Evolutionary conservation across 176 grass and related monocot genomes (phyloP).

Genomic region (Themeda triandra): DNA sequence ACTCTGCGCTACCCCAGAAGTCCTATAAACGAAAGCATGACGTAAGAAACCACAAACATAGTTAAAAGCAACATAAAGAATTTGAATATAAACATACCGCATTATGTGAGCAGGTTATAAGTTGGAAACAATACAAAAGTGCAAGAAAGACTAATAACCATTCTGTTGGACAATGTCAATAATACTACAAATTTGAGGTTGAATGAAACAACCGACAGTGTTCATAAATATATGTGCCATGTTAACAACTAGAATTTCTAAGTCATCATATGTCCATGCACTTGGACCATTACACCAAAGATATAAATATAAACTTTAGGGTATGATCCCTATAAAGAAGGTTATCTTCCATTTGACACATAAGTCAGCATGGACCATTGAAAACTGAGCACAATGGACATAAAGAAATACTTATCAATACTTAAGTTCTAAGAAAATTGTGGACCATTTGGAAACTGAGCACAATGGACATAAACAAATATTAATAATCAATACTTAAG

Average conservation of each 20-base stretch:
- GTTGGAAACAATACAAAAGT: not conserved
- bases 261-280: not conserved
- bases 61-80: not conserved
- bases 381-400: not conserved
- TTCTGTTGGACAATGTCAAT: conserved; percentile 5
- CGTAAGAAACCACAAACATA: conserved; percentile 9
- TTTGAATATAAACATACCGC: not conserved
- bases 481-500: not conserved
- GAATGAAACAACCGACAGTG: not conserved
- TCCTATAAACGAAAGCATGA: conserved; percentile 48
- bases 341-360: not conserved
- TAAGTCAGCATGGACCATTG: not conserved
- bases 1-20: conserved; percentile 73
- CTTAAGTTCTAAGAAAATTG: not conserved
- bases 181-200: not conserved
- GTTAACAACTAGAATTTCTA: not conserved
- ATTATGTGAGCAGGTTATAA: conserved; percentile 1
- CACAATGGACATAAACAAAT: not conserved
- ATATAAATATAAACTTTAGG: not conserved
- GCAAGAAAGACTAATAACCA: not conserved
- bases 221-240: not conserved
- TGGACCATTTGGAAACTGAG: not conserved
- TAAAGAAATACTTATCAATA: not conserved
- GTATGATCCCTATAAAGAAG: not conserved
- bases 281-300: not conserved